Percentiles rank a stretch among this genome's conserved stretches.
These are phyloP conservation scores for Silene conica DNA, from an alignment of 148 eudicot genomes.

Conservation along the genomic window DNA sequence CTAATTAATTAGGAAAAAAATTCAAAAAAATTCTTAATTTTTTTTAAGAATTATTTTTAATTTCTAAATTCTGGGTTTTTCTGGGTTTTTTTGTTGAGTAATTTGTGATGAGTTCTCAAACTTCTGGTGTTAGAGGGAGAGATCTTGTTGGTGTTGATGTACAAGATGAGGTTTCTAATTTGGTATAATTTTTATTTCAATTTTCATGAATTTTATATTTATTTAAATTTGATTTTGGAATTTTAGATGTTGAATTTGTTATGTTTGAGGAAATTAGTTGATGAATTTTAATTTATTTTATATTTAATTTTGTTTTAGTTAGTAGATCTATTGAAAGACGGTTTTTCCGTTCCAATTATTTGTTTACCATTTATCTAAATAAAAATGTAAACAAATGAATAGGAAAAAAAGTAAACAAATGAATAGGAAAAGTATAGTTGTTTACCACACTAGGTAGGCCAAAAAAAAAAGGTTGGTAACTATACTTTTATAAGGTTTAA, in stretches of 20 bases:
- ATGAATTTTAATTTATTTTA: not conserved
- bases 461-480: not conserved
- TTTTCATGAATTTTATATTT: not conserved
- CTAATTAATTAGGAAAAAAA: too few species aligned
- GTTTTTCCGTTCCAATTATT: too few species aligned
- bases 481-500: too few species aligned
- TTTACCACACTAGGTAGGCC: not conserved
- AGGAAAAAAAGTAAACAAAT: too few species aligned
- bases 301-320: too few species aligned
- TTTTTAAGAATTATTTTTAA: not conserved
- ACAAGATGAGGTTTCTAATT: constrained; percentile 28
- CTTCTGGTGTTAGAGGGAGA: constrained; percentile 23
- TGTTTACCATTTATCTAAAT: too few species aligned
- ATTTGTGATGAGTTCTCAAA: constrained; percentile 22
- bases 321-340: not conserved
- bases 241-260: not conserved
- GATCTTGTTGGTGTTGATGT: constrained; percentile 20
- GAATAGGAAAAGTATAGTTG: too few species aligned
- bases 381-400: too few species aligned
- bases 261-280: not conserved
- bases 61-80: not conserved
- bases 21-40: not conserved
- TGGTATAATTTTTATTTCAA: not conserved
- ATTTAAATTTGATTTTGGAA: not conserved
- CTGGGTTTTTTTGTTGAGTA: not conserved